Percentiles rank a stretch among this genome's conserved stretches.
phyloP scores from a whole-genome alignment of 805 yeast species.

The Candida verbasci region DNA sequence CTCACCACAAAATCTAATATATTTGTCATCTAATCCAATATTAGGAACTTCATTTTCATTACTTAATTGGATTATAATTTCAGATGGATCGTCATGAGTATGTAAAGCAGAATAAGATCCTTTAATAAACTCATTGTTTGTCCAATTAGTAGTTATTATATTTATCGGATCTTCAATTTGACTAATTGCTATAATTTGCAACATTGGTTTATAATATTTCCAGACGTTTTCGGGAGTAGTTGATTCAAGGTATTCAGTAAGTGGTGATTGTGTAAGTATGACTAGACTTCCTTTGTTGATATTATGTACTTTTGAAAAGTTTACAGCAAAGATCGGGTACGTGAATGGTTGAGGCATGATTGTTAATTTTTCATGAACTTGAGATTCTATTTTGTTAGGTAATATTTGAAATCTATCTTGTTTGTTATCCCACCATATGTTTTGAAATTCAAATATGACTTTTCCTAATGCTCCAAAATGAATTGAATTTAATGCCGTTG shows the following conservation, averaged over 20 bases:
- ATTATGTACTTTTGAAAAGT: constrained; percentile 44
- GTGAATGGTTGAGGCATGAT: constrained; percentile 47
- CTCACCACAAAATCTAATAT: constrained; percentile 84
- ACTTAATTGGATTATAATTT: constrained; percentile 54
- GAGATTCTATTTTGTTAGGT: constrained; percentile 10
- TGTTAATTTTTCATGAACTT: constrained; percentile 8
- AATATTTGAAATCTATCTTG: constrained; percentile 38
- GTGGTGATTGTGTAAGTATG: constrained; percentile 66
- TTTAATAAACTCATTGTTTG: constrained; percentile 66
- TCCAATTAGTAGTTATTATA: constrained; percentile 64
- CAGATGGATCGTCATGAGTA: constrained; percentile 67
- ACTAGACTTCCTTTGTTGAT: constrained; percentile 48
- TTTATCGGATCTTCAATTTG: constrained; percentile 22
- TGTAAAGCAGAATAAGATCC: constrained; percentile 79
- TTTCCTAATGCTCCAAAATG: constrained; percentile 41
- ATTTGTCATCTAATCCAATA: constrained; percentile 26
- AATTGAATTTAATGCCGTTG: constrained; percentile 17
- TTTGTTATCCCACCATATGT: constrained; percentile 39
- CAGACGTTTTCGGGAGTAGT: constrained; percentile 49
- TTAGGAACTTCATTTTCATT: constrained; percentile 27
- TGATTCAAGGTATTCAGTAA: constrained; percentile 57
- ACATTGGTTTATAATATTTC: constrained; percentile 53
- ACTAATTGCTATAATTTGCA: constrained; percentile 15
- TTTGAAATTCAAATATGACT: constrained; percentile 38
- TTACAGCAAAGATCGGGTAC: constrained; percentile 60